A percentile compares a stretch with the other conserved stretches of the same genome.
Evolutionary conservation across 2,329 filamentous ascomycete genomes (phyloP).

Genomic region (Parasarocladium wereldwijsianum): DNA sequence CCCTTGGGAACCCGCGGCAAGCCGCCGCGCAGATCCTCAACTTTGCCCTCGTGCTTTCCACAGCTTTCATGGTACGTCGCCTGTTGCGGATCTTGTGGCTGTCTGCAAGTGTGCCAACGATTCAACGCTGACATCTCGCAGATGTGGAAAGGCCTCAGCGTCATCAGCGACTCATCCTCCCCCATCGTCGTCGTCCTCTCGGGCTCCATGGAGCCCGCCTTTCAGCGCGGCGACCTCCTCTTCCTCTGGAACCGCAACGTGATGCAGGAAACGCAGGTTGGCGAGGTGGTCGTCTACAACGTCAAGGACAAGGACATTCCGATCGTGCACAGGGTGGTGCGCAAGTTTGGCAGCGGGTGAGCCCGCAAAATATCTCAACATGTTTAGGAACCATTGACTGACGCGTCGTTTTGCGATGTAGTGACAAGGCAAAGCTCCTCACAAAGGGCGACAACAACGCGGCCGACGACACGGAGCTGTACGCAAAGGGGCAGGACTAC

Average conservation of each 20-base stretch:
- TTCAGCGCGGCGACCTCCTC: constrained; percentile 62
- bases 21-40: constrained; percentile 71
- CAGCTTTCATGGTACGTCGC: constrained; percentile 65
- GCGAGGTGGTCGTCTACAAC: constrained; percentile 55
- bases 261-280: constrained; percentile 37
- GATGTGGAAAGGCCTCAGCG: constrained; percentile 81
- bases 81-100: neutral
- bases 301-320: constrained; percentile 90
- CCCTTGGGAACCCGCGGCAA: constrained; percentile 63
- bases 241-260: constrained; percentile 64
- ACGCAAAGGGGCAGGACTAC: constrained; percentile 76
- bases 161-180: constrained; percentile 59
- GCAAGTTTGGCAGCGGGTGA: constrained; percentile 50
- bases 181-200: constrained; percentile 76
- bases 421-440: constrained; percentile 53
- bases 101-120: constrained; percentile 8
- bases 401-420: no score
- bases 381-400: no score
- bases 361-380: no score
- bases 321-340: constrained; percentile 86
- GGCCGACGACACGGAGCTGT: constrained; percentile 79
- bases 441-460: constrained; percentile 97
- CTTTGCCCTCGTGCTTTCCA: constrained; percentile 79
- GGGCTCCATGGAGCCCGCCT: constrained; percentile 73
- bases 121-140: constrained; percentile 11